A percentile compares a stretch with the other conserved stretches of the same genome.
Evolutionary conservation across 306 rosid genomes (phyloP).

Genomic region (Corylus avellana): DNA sequence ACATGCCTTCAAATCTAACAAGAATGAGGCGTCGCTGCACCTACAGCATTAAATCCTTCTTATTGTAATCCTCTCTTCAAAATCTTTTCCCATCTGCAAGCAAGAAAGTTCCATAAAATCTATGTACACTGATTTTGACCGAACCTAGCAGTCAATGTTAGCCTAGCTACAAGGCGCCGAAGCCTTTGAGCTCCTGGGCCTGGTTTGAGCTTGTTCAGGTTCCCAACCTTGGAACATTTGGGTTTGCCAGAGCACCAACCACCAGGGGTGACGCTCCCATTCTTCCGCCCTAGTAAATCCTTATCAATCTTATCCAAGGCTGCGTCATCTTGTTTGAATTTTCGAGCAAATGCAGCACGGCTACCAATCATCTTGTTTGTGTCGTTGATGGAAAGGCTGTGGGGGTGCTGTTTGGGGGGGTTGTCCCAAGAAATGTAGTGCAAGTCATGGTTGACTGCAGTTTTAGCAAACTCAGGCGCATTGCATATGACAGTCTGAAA

Average conservation of each 20-base stretch:
- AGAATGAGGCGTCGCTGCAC: conserved; percentile 2
- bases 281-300: conserved; percentile 43
- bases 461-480: conserved; percentile 66
- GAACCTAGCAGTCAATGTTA: conserved; percentile 41
- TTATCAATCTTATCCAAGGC: conserved; percentile 67
- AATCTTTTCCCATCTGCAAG: conserved; percentile 17
- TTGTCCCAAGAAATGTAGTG: conserved; percentile 87
- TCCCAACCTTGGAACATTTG: conserved; percentile 69
- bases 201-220: conserved; percentile 65
- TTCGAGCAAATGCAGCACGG: conserved; percentile 81
- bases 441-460: conserved; percentile 71
- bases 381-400: conserved; percentile 67
- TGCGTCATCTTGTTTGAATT: conserved; percentile 57
- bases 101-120: conserved; percentile 32
- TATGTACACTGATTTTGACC: conserved; percentile 72
- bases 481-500: conserved; percentile 93
- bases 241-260: conserved; percentile 91
- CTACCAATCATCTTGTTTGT: conserved; percentile 70
- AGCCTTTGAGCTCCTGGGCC: conserved; percentile 72
- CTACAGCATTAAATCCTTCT: conserved; percentile 3
- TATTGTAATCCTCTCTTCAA: background rate
- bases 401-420: conserved; percentile 94
- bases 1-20: conserved; percentile 11
- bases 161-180: conserved; percentile 42
- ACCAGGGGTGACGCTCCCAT: conserved; percentile 66